Evolutionary conservation across 139 green algal species (phyloP).

Genomic region (Micractinium conductrix): DNA sequence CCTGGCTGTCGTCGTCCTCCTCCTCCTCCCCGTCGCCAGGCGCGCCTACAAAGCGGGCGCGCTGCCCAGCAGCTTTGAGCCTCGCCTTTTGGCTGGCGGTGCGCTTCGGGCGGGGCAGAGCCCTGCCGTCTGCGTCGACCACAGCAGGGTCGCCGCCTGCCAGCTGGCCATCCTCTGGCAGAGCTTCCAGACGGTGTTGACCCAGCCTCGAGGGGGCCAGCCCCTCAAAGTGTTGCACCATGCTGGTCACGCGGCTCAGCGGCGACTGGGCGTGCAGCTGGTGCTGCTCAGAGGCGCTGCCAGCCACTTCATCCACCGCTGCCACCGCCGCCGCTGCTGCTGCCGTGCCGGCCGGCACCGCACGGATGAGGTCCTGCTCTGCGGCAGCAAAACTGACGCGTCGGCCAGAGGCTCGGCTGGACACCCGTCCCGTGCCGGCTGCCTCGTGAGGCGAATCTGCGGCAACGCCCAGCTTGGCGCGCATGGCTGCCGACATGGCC

Average conservation of each 20-base stretch:
- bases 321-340: background rate
- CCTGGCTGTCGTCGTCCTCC: background rate
- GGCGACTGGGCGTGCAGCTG: too few species aligned
- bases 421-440: background rate
- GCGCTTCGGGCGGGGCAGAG: background rate
- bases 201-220: background rate
- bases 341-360: constrained; percentile 31
- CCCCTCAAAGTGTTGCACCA: constrained; percentile 24
- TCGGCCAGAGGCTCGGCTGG: too few species aligned
- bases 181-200: background rate
- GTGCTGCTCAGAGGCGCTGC: background rate
- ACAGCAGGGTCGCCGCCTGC: background rate
- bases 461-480: background rate
- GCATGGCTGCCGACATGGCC: background rate
- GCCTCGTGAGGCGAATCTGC: background rate
- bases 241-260: background rate
- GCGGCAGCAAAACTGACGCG: background rate
- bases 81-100: background rate
- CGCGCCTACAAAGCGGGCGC: background rate
- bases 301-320: background rate
- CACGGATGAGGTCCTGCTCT: background rate
- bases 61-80: background rate
- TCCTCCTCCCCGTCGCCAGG: background rate
- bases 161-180: background rate
- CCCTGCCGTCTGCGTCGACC: background rate